Evolutionary conservation across 352 stramenopile genomes (phyloP).

Genomic region (Pythium myriotylum): DNA sequence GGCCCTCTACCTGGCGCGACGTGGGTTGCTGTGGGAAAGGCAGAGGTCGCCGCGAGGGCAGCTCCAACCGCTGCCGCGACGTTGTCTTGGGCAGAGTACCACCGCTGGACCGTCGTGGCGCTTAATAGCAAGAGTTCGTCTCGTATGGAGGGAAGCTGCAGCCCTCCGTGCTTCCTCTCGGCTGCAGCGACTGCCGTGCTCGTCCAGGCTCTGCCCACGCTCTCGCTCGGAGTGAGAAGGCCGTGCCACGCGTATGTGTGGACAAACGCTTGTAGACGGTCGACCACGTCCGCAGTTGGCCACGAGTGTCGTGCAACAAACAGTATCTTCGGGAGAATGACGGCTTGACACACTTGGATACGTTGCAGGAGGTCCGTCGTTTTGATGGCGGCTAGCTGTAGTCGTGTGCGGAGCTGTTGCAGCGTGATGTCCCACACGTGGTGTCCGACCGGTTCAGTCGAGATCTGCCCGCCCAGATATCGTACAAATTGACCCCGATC

Average conservation of each 20-base stretch:
- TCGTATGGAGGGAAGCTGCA: background rate
- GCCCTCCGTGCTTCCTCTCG: background rate
- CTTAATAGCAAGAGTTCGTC: background rate
- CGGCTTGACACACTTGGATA: conserved; percentile 1
- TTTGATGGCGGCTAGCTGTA: conserved; percentile 13
- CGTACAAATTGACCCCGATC: background rate
- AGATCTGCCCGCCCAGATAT: conserved; percentile 3
- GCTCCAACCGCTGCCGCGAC: background rate
- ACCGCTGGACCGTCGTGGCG: background rate
- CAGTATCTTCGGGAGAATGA: conserved; percentile 18
- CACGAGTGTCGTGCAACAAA: conserved; percentile 9
- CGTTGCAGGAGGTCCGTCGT: conserved; percentile 14
- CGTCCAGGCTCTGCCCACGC: too few relatives aligned
- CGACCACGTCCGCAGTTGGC: background rate
- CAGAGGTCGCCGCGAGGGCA: background rate
- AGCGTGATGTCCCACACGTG: background rate
- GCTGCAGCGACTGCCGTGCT: too few relatives aligned
- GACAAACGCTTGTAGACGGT: background rate
- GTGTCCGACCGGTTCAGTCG: background rate
- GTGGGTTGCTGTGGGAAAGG: background rate
- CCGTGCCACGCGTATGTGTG: too few relatives aligned
- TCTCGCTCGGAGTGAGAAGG: background rate
- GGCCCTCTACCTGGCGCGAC: background rate
- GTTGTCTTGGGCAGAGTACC: background rate
- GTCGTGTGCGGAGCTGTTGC: conserved; percentile 8